Base-by-base conservation (phyloP, 768 basidiomycete genomes). In the Lactarius akahatsu region DNA sequence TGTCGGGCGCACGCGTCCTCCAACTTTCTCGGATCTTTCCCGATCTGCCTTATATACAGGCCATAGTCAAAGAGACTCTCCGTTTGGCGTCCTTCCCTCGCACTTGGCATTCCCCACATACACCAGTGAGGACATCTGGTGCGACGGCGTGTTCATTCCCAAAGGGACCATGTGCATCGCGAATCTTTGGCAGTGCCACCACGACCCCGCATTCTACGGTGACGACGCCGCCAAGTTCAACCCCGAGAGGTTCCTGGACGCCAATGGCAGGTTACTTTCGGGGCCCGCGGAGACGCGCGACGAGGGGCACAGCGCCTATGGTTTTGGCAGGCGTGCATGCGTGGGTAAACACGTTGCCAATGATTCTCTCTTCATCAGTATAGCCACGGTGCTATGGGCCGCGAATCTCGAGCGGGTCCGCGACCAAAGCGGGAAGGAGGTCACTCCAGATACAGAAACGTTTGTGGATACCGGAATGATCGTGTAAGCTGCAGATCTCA, bases 81-180 rank as follows among this genome's bases (percentile, higher is more conserved):
- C 43, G 61, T n/a, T 10, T 66, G 65, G 65, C 43, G 59, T 5
- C 60, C 65, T 7, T 5, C 38, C 4, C 38, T 66, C 11, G 56
- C 61, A 26, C 10, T 62, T 9, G 26, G 45, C 13, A 9, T 65
- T 23, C 61, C 61, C n/a, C 63, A 57, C 38, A 45, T n/a, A 18
- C 52, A 45, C 63, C 62, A 58, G 66, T 69, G 59, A 68, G 61
- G 76, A 77, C 55, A 73, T 74, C 56, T 67, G 50, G 50, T 77
- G 75, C 55, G 68, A 70, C 43, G 73, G 68, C 15, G 63, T 65
- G 55, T 66, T 73, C 61, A 78, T 80, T 20, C 78, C 79, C 0
- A 75, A 72, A 43, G 78, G 76, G 18, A 76, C 77, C 2, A 70
- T 76, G 3, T 70, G 78, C 28, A 57, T 76, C 30, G 69, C 70